Conservation (phyloP, 495 filamentous ascomycete genomes). For the Letharia columbiana region DNA sequence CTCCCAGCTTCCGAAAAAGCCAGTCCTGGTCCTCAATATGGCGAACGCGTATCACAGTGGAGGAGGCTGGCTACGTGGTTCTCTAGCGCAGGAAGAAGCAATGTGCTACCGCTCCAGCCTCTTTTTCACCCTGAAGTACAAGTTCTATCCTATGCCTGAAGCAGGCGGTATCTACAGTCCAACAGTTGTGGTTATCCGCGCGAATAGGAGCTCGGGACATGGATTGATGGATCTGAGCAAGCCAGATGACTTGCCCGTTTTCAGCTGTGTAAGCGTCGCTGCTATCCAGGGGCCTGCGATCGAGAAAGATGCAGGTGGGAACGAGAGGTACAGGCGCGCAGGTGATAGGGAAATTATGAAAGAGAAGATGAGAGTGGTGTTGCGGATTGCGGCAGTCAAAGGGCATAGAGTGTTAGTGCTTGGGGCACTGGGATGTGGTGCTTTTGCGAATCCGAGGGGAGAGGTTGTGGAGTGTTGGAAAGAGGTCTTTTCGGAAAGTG, state of each 20-base stretch:
- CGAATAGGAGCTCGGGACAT: constrained; percentile 35
- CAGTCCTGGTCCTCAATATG: constrained; percentile 53
- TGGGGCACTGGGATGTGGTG: constrained; percentile 61
- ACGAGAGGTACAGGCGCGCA: constrained; percentile 28
- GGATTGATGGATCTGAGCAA: constrained; percentile 32
- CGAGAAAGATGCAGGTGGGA: constrained; percentile 20
- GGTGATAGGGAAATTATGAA: constrained; percentile 44
- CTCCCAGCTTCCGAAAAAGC: constrained; percentile 18
- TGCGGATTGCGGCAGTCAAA: constrained; percentile 45
- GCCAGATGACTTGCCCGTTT: constrained; percentile 37
- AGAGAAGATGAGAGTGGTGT: constrained; percentile 49
- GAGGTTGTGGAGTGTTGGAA: constrained; percentile 55
- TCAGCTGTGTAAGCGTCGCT: constrained; percentile 52
- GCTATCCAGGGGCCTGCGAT: constrained; percentile 43
- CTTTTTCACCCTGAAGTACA: constrained; percentile 39
- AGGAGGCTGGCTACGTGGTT: constrained; percentile 49
- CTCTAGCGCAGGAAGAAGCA: constrained; percentile 55
- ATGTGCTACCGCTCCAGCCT: constrained; percentile 59
- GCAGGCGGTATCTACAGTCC: constrained; percentile 51
- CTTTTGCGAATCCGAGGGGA: constrained; percentile 49
- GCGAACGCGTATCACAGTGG: constrained; percentile 45
- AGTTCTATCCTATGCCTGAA: constrained; percentile 49
- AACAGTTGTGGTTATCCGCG: constrained; percentile 47
- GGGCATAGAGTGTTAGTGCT: constrained; percentile 50
- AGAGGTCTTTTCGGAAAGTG: constrained; percentile 46